Evolutionary conservation across 2,329 filamentous ascomycete genomes (phyloP).

Genomic region (Seiridium cupressi): DNA sequence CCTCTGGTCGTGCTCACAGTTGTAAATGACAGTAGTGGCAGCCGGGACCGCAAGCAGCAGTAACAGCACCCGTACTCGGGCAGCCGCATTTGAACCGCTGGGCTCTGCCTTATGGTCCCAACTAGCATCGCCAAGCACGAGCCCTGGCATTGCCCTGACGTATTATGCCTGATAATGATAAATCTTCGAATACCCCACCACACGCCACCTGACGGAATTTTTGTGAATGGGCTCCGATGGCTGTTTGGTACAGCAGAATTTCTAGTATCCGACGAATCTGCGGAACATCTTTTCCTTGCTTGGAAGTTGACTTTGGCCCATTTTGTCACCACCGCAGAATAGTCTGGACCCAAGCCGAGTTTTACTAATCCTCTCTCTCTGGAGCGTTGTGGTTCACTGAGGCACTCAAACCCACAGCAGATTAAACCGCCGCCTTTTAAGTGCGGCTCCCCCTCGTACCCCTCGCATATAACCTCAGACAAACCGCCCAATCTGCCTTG

Average conservation of each 20-base stretch:
- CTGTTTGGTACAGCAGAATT: not conserved
- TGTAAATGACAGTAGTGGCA: too few relatives aligned
- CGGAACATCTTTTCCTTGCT: too few relatives aligned
- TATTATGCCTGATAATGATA: slow-evolving; percentile 1
- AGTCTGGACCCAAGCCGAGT: not conserved
- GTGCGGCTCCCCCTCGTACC: too few relatives aligned
- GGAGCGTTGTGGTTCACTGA: not conserved
- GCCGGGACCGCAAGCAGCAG: not conserved
- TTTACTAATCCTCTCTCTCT: slow-evolving; percentile 1
- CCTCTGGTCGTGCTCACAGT: too few relatives aligned
- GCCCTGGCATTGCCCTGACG: slow-evolving; percentile 4
- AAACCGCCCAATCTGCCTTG: too few relatives aligned
- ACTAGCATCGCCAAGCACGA: slow-evolving; percentile 1
- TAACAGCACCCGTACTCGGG: too few relatives aligned
- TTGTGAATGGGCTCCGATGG: not conserved
- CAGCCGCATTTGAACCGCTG: not conserved
- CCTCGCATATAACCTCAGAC: too few relatives aligned
- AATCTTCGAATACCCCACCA: not conserved
- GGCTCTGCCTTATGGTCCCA: not conserved
- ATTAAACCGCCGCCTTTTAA: not conserved
- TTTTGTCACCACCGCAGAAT: not conserved
- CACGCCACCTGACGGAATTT: not conserved
- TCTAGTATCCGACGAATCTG: not conserved
- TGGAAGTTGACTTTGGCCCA: not conserved
- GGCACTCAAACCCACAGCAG: too few relatives aligned